Evolutionary conservation across 805 yeast species (phyloP), one percentile per base, ranked within the genome.

Genomic region (Pichia californica): DNA sequence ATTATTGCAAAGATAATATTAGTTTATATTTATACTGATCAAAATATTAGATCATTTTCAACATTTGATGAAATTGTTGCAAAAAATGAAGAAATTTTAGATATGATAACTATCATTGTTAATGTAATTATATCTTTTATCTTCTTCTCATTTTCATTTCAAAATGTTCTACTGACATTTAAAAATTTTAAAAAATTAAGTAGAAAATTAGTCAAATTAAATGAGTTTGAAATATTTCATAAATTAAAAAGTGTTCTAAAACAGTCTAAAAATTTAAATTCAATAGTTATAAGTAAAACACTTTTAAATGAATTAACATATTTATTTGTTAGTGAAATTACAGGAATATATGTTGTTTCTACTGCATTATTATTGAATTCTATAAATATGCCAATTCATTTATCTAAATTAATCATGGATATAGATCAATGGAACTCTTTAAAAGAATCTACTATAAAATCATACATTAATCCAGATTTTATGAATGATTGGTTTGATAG

Each of bases 81-180:
- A 29, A 61, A 71, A 11, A 69, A 65, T 48, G 63, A 67, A 2
- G 70, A 64, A 48, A 56, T 73, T 47, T 63, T 45, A 10, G 43
- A 41, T 18, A 38, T 20, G 18, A 27, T 38, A 10, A 37, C 70
- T 21, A 69, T 68, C 44, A 73, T 68, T 51, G 60, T 75, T 31
- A 66, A 76, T 36, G 69, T 82, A 45, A 49, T 77, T 3, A 55
- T 82, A 14, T 77, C 86, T 1, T 77, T 81, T 10, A 69, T 73
- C 14, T 64, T 83, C 41, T 82, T 83, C 52, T 54, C 76, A 1
- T 72, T 83, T 45, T 79, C 87, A 1, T 71, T 83, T 52, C 78
- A 83, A 21, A 81, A 81, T 43, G 88, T 83, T 1, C 58, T 72
- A 38, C 63, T 71, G 32, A 81, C 89, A 0, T 72, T 82, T 45